Conservation (phyloP, 176 grass and related monocot species). For the Carex cristatella region DNA sequence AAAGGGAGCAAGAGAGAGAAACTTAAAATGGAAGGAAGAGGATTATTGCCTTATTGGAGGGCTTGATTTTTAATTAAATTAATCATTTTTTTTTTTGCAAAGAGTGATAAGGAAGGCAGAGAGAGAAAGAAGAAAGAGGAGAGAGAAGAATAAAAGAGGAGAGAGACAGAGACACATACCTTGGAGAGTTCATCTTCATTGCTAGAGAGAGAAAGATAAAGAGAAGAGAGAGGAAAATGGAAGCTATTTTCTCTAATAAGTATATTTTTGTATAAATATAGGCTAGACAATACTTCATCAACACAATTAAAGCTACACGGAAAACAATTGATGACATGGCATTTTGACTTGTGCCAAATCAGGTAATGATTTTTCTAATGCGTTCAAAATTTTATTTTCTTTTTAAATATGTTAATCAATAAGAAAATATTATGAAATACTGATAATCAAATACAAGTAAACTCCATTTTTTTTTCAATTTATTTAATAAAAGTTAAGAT, state of each 20-base stretch:
- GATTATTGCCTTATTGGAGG: not conserved
- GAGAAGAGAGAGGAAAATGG: conserved; percentile 15
- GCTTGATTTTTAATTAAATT: conserved; percentile 1
- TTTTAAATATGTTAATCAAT: not conserved
- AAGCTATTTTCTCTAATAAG: conserved; percentile 1
- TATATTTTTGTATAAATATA: conserved; percentile 35
- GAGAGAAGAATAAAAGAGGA: conserved; percentile 14
- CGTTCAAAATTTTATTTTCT: not conserved
- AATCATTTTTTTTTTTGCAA: not conserved
- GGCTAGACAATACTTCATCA: not conserved
- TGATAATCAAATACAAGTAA: not conserved
- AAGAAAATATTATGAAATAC: not conserved
- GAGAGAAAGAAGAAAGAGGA: not conserved
- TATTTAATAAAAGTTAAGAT: not conserved
- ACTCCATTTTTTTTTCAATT: not conserved
- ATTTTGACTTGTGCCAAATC: not conserved
- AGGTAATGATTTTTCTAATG: not conserved
- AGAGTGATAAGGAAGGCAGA: not conserved
- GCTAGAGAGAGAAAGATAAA: conserved; percentile 22
- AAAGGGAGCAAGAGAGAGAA: not conserved
- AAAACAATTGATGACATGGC: not conserved
- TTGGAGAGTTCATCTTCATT: conserved; percentile 14
- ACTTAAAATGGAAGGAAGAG: not conserved
- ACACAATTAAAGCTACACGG: not conserved
- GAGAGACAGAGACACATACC: conserved; percentile 19